Base-by-base conservation (phyloP, 495 filamentous ascomycete genomes). In the Penicillium paradoxum region DNA sequence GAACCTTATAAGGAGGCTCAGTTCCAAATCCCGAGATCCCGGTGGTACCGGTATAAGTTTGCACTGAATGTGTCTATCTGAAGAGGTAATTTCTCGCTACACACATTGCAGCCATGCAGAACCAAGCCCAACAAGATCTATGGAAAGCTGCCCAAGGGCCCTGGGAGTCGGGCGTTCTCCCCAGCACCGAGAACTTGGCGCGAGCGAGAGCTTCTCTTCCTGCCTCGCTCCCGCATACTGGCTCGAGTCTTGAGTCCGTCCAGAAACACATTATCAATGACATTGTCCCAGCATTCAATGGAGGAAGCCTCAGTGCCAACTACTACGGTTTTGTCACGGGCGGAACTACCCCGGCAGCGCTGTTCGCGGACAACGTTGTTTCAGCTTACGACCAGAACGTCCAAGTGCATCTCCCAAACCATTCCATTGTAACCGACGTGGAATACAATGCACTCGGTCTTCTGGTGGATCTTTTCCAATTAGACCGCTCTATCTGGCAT, bases 291-390 rank as follows among this genome's bases (percentile, higher is more conserved):
- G 84, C 76, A 4, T 79, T 92, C 49, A 86, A 85, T 55, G 73
- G 67, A 15, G 70, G 79, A 69, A 80, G 79, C 66, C 71, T 83
- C 58, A 78, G 82, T 57, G 65, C 82, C 27, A 76, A 78, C 53
- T 97, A 95, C 74, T 93, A 87, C 68, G 91, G 90, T 21, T 96
- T 96, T 62, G 84, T 97, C 6, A 95, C 86, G 0, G 92, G 92
- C 17, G 88, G 89, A 14, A 70, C 74, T 27, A 89, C 89, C 2
- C 89, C 90, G 0, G 82, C 89, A n/a, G 90, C 90, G 27, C 74
- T 84, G 30, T 78, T 89, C n/a, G 92, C 88, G 0, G 91, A 97
- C 64, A 83, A 86, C 60, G 70, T 96, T 11, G 90, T 91, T 43
- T 84, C 81, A 8, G 78, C 79, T 2, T 81, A 83, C 38, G 91